Evolutionary conservation across 169 alveolate genomes (phyloP).

Genomic region (Theileria parva): DNA sequence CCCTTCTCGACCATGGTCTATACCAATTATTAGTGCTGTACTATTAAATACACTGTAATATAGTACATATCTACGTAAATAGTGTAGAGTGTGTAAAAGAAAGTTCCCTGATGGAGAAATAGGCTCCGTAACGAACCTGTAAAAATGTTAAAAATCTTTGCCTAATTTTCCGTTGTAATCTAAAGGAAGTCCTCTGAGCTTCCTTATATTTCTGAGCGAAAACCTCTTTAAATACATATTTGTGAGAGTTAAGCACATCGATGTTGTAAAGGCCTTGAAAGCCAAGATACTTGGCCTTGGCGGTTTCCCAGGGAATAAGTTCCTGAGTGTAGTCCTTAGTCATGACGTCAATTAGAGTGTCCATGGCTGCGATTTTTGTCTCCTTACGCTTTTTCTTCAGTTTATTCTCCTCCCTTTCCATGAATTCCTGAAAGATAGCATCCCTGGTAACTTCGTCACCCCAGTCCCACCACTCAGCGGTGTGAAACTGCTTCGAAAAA

Average conservation of each 20-base stretch:
- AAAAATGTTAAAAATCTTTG: constrained; percentile 72
- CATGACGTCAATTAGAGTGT: constrained; percentile 65
- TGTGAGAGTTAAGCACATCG: constrained; percentile 72
- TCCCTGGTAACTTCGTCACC: constrained; percentile 77
- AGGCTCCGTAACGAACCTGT: constrained; percentile 45
- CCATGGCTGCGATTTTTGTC: constrained; percentile 53
- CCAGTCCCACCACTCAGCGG: constrained; percentile 84
- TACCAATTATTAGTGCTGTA: neutral
- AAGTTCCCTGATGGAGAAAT: too few species aligned
- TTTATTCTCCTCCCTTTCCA: constrained; percentile 69
- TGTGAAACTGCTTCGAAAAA: constrained; percentile 75
- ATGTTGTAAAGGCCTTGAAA: constrained; percentile 69
- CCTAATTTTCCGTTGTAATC: constrained; percentile 75
- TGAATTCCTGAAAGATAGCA: constrained; percentile 76
- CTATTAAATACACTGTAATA: too few species aligned
- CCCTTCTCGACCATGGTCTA: constrained; percentile 51
- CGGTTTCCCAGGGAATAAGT: constrained; percentile 63
- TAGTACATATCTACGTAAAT: too few species aligned
- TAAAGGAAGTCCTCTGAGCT: constrained; percentile 60
- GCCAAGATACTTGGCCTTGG: constrained; percentile 58
- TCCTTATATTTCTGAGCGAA: constrained; percentile 56
- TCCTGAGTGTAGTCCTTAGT: constrained; percentile 43
- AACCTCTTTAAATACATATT: constrained; percentile 65
- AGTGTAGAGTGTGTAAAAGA: neutral
- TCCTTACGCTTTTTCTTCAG: constrained; percentile 62